Evolutionary conservation across 768 basidiomycete species (phyloP).

Genomic region (Xerocomus spinulosus): DNA sequence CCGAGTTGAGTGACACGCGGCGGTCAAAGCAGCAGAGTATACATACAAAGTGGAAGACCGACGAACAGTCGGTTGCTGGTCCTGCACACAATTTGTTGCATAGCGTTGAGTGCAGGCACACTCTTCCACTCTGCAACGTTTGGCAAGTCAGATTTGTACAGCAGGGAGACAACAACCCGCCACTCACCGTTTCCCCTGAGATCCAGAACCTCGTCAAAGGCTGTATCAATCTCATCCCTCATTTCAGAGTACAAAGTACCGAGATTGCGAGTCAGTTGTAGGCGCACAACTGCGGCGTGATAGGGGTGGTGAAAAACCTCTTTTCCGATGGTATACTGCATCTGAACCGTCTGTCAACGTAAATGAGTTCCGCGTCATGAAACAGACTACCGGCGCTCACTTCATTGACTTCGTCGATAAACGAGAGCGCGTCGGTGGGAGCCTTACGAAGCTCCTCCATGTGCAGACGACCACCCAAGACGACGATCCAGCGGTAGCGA

Average conservation of each 20-base stretch:
- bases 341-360: constrained; percentile 31
- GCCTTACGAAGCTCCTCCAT: constrained; percentile 41
- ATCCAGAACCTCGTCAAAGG: constrained; percentile 38
- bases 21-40: background rate
- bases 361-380: background rate
- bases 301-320: constrained; percentile 29
- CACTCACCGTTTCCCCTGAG: constrained; percentile 15
- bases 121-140: constrained; percentile 37
- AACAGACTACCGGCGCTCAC: constrained; percentile 20
- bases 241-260: constrained; percentile 28
- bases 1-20: background rate
- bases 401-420: constrained; percentile 30
- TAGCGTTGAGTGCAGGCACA: constrained; percentile 24
- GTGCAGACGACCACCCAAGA: constrained; percentile 29
- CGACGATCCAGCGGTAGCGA: constrained; percentile 36
- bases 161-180: background rate
- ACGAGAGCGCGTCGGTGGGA: constrained; percentile 37
- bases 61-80: constrained; percentile 46
- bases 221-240: constrained; percentile 30
- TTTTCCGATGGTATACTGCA: constrained; percentile 37
- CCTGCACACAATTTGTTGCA: constrained; percentile 37
- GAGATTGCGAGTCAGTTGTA: constrained; percentile 39
- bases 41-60: constrained; percentile 44
- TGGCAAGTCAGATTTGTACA: background rate
- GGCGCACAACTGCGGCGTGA: constrained; percentile 28